Evolutionary conservation across 352 stramenopile genomes (phyloP), one percentile per base, ranked within the genome.

Genomic region (Phytophthora cryptogea): DNA sequence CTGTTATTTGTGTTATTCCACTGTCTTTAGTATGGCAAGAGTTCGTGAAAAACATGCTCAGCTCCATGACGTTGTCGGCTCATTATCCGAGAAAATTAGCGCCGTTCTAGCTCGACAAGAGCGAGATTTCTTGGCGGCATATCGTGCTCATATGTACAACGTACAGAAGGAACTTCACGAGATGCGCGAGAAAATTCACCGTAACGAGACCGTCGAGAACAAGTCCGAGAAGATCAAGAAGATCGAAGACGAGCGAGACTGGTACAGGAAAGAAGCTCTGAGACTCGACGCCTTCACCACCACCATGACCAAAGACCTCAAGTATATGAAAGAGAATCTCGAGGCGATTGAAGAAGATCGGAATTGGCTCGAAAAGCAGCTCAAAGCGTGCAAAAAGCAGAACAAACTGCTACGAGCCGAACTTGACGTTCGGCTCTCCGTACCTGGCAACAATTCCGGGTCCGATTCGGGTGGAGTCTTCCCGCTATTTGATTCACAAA

Each of bases 111-210:
- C 86, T 8, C 78, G 94, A 42, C 92, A 98, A 53, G 92, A 98
- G 62, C 90, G 91, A 17, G 92, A 98, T 49, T 98, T 98, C 47
- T 63, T 98, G 8, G 87, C 88, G 13, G 92, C 92, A 2, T 98
- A 98, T 50, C 83, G 92, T n/a, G 88, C 91, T 8, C 92, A 98
- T 66, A 98, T 98, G 92, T 98, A 97, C 74, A 97, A 90, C 32
- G 92, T 98, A 8, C 92, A 98, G 64, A 96, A 97, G 63, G 92
- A 98, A 61, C 79, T 98, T 8, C 88, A 97, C 30, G 89, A 97
- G 35, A 89, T 95, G 59, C 87, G 93, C 23, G 86, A 96, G 50
- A 90, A 89, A 59, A 81, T 97, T 51, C 80, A 94, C 56, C 81
- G 89, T 42, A 97, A 97, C 50, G 92, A 97, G 58, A 91, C 82